Conservation (phyloP, 345 rosid genomes). For the Pistacia atlantica region DNA sequence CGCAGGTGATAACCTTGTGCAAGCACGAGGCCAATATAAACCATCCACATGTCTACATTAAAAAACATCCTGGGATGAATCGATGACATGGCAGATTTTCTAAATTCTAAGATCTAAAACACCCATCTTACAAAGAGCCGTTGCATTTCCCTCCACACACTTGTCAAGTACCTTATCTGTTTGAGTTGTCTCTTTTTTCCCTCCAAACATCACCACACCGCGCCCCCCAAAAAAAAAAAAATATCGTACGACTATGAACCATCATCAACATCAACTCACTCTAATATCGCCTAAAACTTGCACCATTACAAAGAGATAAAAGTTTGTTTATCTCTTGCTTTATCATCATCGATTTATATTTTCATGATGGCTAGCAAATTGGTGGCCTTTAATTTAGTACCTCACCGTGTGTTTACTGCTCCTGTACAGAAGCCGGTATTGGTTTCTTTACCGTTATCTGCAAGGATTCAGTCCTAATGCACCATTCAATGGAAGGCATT, state of each 20-base stretch:
- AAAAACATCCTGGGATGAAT: neutral
- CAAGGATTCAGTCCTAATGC: slow-evolving; percentile 33
- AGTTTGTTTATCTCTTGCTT: neutral
- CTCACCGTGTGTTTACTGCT: slow-evolving; percentile 53
- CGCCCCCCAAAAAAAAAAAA: neutral
- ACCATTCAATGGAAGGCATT: slow-evolving; percentile 35
- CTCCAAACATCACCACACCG: slow-evolving; percentile 41
- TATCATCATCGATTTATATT: neutral
- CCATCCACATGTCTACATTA: slow-evolving; percentile 22
- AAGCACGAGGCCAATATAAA: neutral
- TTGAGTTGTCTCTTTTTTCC: slow-evolving; percentile 30
- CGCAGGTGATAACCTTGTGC: neutral
- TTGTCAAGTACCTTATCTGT: slow-evolving; percentile 43
- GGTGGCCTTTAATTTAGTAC: slow-evolving; percentile 56
- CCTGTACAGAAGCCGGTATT: slow-evolving; percentile 44
- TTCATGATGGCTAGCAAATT: slow-evolving; percentile 52
- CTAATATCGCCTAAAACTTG: slow-evolving; percentile 22
- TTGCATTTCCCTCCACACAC: slow-evolving; percentile 76
- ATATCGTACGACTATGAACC: neutral
- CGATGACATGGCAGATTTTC: slow-evolving; percentile 49
- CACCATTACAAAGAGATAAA: neutral
- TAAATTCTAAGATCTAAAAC: slow-evolving; percentile 19
- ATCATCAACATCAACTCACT: slow-evolving; percentile 11
- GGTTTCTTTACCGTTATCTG: slow-evolving; percentile 33
- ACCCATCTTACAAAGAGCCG: slow-evolving; percentile 15